Evolutionary conservation across 2,329 filamentous ascomycete genomes (phyloP), one percentile per base, ranked within the genome.

Genomic region (Arthrobotrys megalospora): DNA sequence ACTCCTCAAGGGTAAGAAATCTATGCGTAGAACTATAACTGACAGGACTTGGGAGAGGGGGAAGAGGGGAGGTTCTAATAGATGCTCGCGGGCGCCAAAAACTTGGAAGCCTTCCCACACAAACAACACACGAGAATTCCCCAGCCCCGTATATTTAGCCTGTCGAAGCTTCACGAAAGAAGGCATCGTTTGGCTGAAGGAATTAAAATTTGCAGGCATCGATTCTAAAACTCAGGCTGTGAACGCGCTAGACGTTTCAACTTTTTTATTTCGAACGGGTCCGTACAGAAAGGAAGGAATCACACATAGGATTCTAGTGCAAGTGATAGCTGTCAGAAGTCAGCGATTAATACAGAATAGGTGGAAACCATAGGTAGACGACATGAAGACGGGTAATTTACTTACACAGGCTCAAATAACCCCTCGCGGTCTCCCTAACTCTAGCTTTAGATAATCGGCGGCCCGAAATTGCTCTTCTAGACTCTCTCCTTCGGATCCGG

Each of bases 81-180:
- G 48, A 6, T n/a, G 41, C 41, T 10, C 3, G 8, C 5, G 50
- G 41, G 6, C 12, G 36, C 19, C 36, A 24, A 58, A 38, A 41
- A 38, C 45, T 24, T 48, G 45, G 45, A 24, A 24, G n/a, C 16
- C 34, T 6, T 41, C 53, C 53, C 19, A 58, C 53, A 41, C 21
- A 58, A 58, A 58, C 53, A 58, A 58, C 53, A 36, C 53, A 41
- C 7, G n/a, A 28, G n/a, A 24, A 60, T 28, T 41, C 24, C 19
- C 36, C 36, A 60, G 55, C 55, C 36, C 43, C 3, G 10, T 58
- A 12, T 19, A 43, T 24, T 43, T 43, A 43, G 14, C 55, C 12
- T n/a, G 21, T 21, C n/a, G 52, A 58, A 58, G 4, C 1, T 19
- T 52, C 21, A 12, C 14, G 50, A 34, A 55, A 36, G 6, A 19